Conservation (phyloP, 164 flowering plant species). For the Kalanchoe fedtschenkoi region DNA sequence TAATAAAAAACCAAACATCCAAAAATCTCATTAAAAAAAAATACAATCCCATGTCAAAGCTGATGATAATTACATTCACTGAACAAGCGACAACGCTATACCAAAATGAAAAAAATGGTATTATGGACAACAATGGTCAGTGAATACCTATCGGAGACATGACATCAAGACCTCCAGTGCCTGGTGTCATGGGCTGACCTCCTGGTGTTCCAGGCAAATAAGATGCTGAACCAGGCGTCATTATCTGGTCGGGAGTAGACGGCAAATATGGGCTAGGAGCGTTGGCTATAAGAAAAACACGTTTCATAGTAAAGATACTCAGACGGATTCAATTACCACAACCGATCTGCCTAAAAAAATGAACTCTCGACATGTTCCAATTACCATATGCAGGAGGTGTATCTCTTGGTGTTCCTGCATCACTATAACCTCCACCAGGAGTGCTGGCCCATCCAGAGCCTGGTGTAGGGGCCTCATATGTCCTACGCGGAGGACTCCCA, state of each 20-base stretch:
- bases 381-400: conserved; percentile 71
- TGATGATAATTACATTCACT: neutral
- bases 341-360: neutral
- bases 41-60: neutral
- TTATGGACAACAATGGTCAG: neutral
- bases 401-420: conserved; percentile 94
- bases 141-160: conserved; percentile 89
- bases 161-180: conserved; percentile 79
- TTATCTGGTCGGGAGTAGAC: conserved; percentile 93
- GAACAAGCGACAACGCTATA: neutral
- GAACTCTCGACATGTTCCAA: neutral
- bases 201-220: conserved; percentile 98
- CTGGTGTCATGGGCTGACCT: conserved; percentile 99
- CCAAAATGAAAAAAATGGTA: neutral
- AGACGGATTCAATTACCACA: neutral
- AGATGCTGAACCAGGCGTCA: conserved; percentile 84
- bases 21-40: neutral
- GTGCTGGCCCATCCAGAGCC: conserved; percentile 94
- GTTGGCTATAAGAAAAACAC: conserved; percentile 44
- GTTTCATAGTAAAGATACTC: neutral
- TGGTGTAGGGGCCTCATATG: conserved; percentile 97
- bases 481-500: conserved; percentile 80
- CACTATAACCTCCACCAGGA: conserved; percentile 76
- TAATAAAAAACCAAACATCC: neutral
- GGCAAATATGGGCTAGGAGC: conserved; percentile 99